Base-by-base conservation (phyloP, 164 flowering plant genomes). In the Magnolia changhungtana region DNA sequence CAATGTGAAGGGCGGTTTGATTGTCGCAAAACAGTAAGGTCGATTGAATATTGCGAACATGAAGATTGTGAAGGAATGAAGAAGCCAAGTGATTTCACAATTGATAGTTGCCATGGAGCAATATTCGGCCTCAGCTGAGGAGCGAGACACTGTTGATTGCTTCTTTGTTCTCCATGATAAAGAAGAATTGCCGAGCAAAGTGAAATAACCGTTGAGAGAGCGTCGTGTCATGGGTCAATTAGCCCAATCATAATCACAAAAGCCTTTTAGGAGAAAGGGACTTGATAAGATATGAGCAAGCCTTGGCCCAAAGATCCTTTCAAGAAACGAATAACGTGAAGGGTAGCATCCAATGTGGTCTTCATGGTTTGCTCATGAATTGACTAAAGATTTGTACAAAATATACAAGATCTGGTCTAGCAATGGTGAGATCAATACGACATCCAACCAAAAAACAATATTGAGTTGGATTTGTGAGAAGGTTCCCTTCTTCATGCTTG, bases 101-200 rank as follows among this genome's bases (percentile, higher is more conserved):
- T 73, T 49, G 13, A 69, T 13, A 21, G n/a, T 61, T 3, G 59
- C 69, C 80, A 78, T 78, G 21, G 63, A 67, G 8, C 69, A 59
- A 73, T 74, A 78, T 63, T 68, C 68, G 0, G 70, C 77, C 50
- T 78, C 77, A 37, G 50, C 37, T 2, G 73, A 67, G 10, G 77
- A 78, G 10, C 63, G 55, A 45, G 72, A 66, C 1, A 78, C 68
- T 0, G 49, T 68, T 11, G 19, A 37, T 37, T 37, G 63, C 21
- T 78, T 73, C 67, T 78, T 74, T 6, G 74, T 45, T 21, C 24
- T 63, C 75, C 75, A 64, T 24, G 70, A 72, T 37, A 77, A 50
- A 7, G 69, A 69, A n/a, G 0, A 13, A 19, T 37, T 27, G n/a
- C 18, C 51, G 13, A 69, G 72, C 6, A 31, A 27, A 14, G 52